Base-by-base conservation (phyloP, 805 yeast genomes). In the Suhomyces prunicola region DNA sequence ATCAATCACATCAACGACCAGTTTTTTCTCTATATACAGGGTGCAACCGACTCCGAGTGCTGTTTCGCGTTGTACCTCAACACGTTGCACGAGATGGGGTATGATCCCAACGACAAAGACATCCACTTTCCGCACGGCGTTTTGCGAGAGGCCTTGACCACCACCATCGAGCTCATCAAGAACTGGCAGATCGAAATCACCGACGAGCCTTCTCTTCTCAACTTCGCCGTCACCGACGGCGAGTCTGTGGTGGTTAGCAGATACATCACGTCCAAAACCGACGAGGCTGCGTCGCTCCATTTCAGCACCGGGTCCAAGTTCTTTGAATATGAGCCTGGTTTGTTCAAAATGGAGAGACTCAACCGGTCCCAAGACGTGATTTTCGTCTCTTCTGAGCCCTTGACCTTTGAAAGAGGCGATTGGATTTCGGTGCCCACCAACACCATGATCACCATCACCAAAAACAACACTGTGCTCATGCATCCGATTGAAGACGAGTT, bases 401-500 rank as follows among this genome's bases (percentile, higher is more conserved):
- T 94, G 53, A 94, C 99, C 0, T 94, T 94, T 68, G 98, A 94
- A 72, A 76, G 99, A 52, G 93, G 92, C 40, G 99, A 94, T 70
- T 94, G 99, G 99, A 88, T 93, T 49, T 86, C 97, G 3, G 96
- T 94, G 0, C 98, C 98, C 2, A 88, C 98, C 1, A 94, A 94
- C 67, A 88, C 97, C 3, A 74, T 87, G 0, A 68, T 94, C 13
- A 88, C 97, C 0, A 84, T 94, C 54, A 85, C 84, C 57, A 85
- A 84, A 52, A 69, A 68, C 52, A 96, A 92, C 67, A 90, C 96
- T 1, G 94, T 94, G 3, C 74, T 94, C 47, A 73, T 94, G 72
- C 96, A 92, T 66, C 99, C 99, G 1, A 88, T 94, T 42, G 74
- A 79, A 46, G 98, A 94, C 67, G 97, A 94, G 68, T 92, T 85